A percentile compares a stretch with the other conserved stretches of the same genome.
Evolutionary conservation across 495 filamentous ascomycete species (phyloP).

Genomic region (Trypethelium eluteriae): DNA sequence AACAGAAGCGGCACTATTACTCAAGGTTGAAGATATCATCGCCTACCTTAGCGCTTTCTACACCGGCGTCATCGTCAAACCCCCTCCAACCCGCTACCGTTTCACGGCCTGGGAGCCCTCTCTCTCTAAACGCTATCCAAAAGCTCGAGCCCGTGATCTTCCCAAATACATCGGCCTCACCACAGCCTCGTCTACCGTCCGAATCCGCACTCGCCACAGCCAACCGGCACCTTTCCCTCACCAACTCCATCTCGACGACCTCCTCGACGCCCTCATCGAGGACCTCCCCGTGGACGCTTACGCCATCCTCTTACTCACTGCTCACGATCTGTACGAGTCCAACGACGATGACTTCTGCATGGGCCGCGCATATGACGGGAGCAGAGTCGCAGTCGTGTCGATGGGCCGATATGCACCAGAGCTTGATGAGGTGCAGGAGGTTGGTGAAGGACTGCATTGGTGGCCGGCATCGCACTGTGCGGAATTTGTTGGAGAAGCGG

Average conservation of each 20-base stretch:
- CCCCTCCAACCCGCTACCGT: conserved; percentile 28
- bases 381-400: conserved; percentile 53
- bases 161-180: conserved; percentile 40
- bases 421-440: conserved; percentile 39
- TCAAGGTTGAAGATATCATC: conserved; percentile 35
- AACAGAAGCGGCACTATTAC: conserved; percentile 10
- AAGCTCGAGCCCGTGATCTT: neutral
- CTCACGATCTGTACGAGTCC: conserved; percentile 60
- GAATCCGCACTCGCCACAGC: conserved; percentile 48
- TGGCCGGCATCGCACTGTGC: conserved; percentile 60
- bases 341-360: conserved; percentile 62
- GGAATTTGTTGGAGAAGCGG: conserved; percentile 38
- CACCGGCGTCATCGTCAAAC: conserved; percentile 47
- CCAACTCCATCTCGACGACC: conserved; percentile 57
- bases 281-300: conserved; percentile 55
- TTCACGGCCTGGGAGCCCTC: conserved; percentile 44
- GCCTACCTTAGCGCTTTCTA: conserved; percentile 57
- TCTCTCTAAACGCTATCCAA: conserved; percentile 13
- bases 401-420: conserved; percentile 52
- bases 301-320: conserved; percentile 47
- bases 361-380: conserved; percentile 59
- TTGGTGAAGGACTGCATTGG: conserved; percentile 45
- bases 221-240: conserved; percentile 37
- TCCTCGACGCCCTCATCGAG: conserved; percentile 52
- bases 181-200: conserved; percentile 34